Evolutionary conservation across 1,284 basidiomycete genomes (phyloP), one percentile per base, ranked within the genome.

Genomic region (Fereydounia khargensis): DNA sequence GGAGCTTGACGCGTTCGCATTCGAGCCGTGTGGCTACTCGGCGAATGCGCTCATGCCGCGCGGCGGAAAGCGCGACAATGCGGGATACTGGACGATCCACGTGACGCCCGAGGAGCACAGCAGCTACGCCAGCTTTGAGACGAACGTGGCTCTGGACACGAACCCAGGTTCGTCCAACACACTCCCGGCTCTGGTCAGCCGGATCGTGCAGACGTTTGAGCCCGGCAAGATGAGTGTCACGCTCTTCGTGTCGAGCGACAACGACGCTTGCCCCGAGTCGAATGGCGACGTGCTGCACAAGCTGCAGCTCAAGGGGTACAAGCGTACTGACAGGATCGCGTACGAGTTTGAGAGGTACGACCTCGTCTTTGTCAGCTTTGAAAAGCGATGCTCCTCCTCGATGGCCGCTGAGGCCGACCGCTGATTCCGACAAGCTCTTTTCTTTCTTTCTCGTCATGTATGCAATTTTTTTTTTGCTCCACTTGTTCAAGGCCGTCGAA

Each of bases 41-140:
- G 88, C 90, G 64, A 99, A 99, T 76, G 91, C 91, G 2, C 83
- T 97, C 21, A 59, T 65, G 38, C 50, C 73, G 11, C 48, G 57
- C 5, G 54, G 59, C 4, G 52, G 43, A 4, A 52, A 39, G 33
- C 42, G 40, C n/a, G 57, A 58, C 43, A 41, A 49, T 27, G 61
- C 57, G 0, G 73, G 71, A 16, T 98, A 98, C 79, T 97, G 91
- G 78, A 98, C 91, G 7, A 94, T 98, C 53, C 95, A 99, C 77
- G 95, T 98, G 42, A 99, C 95, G 0, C 95, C 95, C 24, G 95
- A 98, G 77, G 85, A 88, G 63, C 92, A 89, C 47, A 96, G 89
- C 85, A 94, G 90, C 37, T 99, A 95, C 77, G 95, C 95, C 39
- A 89, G 87, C 65, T 98, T 98, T 79, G 95, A 99, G 79, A 95